Percentiles rank a stretch among this genome's conserved stretches.
phyloP scores from a whole-genome alignment of 805 yeast genomes.

The Sugiyamaella americana region DNA sequence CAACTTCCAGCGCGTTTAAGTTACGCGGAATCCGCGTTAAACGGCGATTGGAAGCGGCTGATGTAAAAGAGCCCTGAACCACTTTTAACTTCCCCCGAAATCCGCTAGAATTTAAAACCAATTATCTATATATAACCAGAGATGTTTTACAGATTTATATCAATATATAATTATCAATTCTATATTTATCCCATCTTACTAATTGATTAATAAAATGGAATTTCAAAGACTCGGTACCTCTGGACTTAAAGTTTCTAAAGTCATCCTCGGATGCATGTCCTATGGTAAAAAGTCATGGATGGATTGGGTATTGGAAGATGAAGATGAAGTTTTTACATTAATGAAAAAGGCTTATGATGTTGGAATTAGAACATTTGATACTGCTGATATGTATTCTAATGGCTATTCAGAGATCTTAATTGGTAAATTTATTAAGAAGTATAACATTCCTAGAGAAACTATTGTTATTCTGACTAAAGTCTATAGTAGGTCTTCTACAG shows the following conservation, averaged over 20 bases:
- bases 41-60: no score
- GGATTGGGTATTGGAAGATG: conserved; percentile 41
- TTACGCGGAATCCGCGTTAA: no score
- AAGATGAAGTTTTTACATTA: conserved; percentile 39
- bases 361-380: conserved; percentile 42
- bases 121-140: no score
- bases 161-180: no score
- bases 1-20: no score
- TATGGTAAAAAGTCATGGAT: conserved; percentile 34
- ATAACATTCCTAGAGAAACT: conserved; percentile 46
- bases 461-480: conserved; percentile 51
- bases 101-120: no score
- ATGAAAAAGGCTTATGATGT: conserved; percentile 41
- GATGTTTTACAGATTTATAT: no score
- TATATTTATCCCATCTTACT: no score
- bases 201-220: no score
- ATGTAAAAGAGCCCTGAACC: no score
- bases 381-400: conserved; percentile 40
- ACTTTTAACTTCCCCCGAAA: no score
- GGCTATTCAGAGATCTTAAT: conserved; percentile 43
- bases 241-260: conserved; percentile 35
- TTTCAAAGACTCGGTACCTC: conserved; percentile 33
- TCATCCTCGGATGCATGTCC: conserved; percentile 38
- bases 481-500: conserved; percentile 32
- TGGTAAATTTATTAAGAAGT: conserved; percentile 49